phyloP scores from a whole-genome alignment of 2,329 filamentous ascomycete genomes.

The Beauveria sp. region DNA sequence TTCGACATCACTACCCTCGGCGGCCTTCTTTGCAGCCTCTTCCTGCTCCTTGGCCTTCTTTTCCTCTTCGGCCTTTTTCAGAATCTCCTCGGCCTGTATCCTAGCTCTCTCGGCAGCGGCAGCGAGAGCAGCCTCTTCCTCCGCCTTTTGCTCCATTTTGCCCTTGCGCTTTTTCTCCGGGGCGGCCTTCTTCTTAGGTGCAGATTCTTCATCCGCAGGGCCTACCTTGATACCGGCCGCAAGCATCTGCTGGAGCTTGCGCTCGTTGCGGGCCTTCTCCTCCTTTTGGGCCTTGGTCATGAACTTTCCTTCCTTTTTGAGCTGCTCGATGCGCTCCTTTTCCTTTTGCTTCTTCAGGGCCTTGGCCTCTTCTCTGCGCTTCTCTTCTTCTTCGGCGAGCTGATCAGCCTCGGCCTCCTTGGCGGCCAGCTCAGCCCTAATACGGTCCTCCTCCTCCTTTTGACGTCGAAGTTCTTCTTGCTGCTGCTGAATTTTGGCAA shows the following conservation, averaged over 20 bases:
- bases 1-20: slow-evolving; percentile 53
- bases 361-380: slow-evolving; percentile 64
- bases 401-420: slow-evolving; percentile 59
- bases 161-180: slow-evolving; percentile 78
- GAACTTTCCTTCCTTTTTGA: slow-evolving; percentile 83
- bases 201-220: slow-evolving; percentile 43
- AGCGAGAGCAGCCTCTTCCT: slow-evolving; percentile 71
- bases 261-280: slow-evolving; percentile 69
- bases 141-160: slow-evolving; percentile 52
- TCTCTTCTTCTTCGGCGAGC: slow-evolving; percentile 58
- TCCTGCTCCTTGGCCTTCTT: slow-evolving; percentile 52
- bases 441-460: slow-evolving; percentile 56
- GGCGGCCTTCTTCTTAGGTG: slow-evolving; percentile 68
- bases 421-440: slow-evolving; percentile 56
- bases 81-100: slow-evolving; percentile 58
- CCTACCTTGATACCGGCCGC: slow-evolving; percentile 69
- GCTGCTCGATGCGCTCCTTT: slow-evolving; percentile 77
- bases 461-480: slow-evolving; percentile 68
- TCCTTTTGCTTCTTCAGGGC: slow-evolving; percentile 77
- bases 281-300: slow-evolving; percentile 80
- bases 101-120: slow-evolving; percentile 69
- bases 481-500: slow-evolving; percentile 70
- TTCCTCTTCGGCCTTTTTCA: slow-evolving; percentile 54
- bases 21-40: slow-evolving; percentile 48
- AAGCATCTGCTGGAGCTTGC: slow-evolving; percentile 79